Evolutionary conservation across 2,329 filamentous ascomycete genomes (phyloP).

Genomic region (Albifimbria verrucaria): DNA sequence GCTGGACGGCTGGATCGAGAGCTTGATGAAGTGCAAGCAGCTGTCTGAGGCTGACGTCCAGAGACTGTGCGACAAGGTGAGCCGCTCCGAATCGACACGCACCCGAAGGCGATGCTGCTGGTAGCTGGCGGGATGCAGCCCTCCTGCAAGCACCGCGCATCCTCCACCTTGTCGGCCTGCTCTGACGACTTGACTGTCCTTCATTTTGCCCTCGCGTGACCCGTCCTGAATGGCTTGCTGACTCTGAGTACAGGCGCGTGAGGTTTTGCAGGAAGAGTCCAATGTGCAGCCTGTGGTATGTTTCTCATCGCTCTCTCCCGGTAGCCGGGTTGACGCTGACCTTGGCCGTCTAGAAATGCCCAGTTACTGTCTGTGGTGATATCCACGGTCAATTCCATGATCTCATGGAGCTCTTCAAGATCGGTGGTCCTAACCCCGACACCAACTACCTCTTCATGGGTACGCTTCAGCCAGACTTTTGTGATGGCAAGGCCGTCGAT

Average conservation of each 20-base stretch:
- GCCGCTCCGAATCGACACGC: conserved; percentile 5
- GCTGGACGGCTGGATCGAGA: conserved; percentile 97
- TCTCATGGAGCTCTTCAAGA: conserved; percentile 99
- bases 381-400: conserved; percentile 99
- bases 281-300: conserved; percentile 98
- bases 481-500: background rate
- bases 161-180: no score
- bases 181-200: no score
- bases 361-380: conserved; percentile 96
- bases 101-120: no score
- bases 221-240: conserved; percentile 21
- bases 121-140: no score
- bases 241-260: conserved; percentile 66
- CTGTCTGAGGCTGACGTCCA: conserved; percentile 91
- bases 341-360: conserved; percentile 74
- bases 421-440: conserved; percentile 94
- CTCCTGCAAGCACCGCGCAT: no score
- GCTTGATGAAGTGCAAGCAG: conserved; percentile 98
- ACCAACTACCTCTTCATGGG: conserved; percentile 99
- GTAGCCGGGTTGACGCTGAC: conserved; percentile 23
- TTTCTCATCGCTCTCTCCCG: conserved; percentile 19
- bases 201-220: conserved; percentile 30
- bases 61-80: conserved; percentile 94
- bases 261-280: conserved; percentile 95
- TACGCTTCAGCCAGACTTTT: conserved; percentile 38